Base-by-base conservation (phyloP, 306 rosid species). In the Mimosa pudica region DNA sequence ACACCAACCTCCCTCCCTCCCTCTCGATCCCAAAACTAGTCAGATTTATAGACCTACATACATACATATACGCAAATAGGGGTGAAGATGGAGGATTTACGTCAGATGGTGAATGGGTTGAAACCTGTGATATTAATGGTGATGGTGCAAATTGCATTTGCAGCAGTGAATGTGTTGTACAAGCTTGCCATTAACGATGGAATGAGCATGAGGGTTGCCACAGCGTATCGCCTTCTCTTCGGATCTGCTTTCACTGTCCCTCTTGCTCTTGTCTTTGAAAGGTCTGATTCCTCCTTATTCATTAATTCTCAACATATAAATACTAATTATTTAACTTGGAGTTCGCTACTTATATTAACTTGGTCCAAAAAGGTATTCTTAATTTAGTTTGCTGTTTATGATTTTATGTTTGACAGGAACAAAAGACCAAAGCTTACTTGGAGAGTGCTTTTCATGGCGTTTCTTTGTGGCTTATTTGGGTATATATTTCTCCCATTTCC, bases 401-500 rank as follows among this genome's bases (percentile, higher is more conserved):
- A 16, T 17, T 10, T 0, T 52, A 1, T n/a, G 36, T 24, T 61
- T 61, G 67, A 61, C 70, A 79, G 98, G 77, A 86, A 87, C n/a
- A 78, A 20, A 74, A 88, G 96, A 35, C 89, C 92, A 58, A 93
- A 84, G 72, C 65, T 85, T 45, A 90, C 87, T 8, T 35, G 90
- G 88, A 75, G 55, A 24, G 74, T 88, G 33, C 87, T 93, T 44
- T 70, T 61, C 41, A 76, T 80, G 83, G 81, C 79, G 57, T 89
- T 89, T 82, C 54, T 88, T 4, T 83, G 88, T 80, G 96, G 91
- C 10, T 77, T 90, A 42, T 87, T 89, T 73, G 96, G 96, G 97
- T 91, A 80, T 49, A 45, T 70, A 2, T 45, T 2, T 20, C 17
- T 70, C 11, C 54, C 73, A 14, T 66, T 16, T 41, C 8, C 38